Evolutionary conservation across 768 basidiomycete species (phyloP).

Genomic region (Amanita phalloides): DNA sequence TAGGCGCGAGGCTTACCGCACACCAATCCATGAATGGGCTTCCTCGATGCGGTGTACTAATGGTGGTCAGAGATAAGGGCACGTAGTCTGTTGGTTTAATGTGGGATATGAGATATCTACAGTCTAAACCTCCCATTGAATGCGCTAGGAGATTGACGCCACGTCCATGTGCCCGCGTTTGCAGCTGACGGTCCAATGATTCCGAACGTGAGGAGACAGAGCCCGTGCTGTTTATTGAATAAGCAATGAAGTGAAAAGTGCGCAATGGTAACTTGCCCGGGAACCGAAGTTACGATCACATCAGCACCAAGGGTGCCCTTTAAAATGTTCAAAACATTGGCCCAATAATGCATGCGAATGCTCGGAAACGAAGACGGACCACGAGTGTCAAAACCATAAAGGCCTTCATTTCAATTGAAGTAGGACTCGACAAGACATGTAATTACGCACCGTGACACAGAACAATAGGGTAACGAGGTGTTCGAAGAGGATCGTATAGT

Average conservation of each 20-base stretch:
- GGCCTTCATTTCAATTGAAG: slow-evolving; percentile 33
- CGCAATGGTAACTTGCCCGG: slow-evolving; percentile 49
- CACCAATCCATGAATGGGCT: slow-evolving; percentile 99
- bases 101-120: slow-evolving; percentile 84
- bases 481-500: slow-evolving; percentile 66
- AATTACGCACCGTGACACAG: slow-evolving; percentile 79
- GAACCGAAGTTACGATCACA: slow-evolving; percentile 93
- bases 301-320: slow-evolving; percentile 79
- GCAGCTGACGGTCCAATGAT: slow-evolving; percentile 62
- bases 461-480: slow-evolving; percentile 83
- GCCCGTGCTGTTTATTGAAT: slow-evolving; percentile 56
- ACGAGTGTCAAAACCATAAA: slow-evolving; percentile 92
- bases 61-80: slow-evolving; percentile 78
- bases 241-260: background rate
- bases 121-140: slow-evolving; percentile 97
- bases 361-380: slow-evolving; percentile 77
- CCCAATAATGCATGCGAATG: slow-evolving; percentile 90
- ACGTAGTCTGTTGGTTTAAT: slow-evolving; percentile 73
- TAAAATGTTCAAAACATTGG: slow-evolving; percentile 72
- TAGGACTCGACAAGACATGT: background rate
- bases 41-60: slow-evolving; percentile 91
- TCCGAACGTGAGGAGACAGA: slow-evolving; percentile 77
- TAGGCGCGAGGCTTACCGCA: slow-evolving; percentile 38
- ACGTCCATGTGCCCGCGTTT: slow-evolving; percentile 53
- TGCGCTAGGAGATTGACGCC: slow-evolving; percentile 92